phyloP scores from a whole-genome alignment of 2,329 filamentous ascomycete genomes.

The Metarhizium anisopliae region DNA sequence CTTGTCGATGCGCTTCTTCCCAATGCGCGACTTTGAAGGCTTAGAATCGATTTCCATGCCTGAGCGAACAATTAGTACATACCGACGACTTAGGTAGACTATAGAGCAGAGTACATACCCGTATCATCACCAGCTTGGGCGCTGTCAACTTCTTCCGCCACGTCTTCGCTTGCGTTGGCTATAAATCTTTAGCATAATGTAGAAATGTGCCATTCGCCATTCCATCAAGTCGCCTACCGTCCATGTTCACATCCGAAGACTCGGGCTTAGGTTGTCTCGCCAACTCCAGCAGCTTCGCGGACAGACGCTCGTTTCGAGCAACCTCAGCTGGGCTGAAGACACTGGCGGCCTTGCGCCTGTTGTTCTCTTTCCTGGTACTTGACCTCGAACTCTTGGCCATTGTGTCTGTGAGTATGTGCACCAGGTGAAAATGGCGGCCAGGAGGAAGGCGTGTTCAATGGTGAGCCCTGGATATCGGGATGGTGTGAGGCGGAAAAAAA shows the following conservation, averaged over 20 bases:
- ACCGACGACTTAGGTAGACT: neutral
- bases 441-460: neutral
- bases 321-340: slow-evolving; percentile 79
- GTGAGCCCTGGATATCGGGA: no score
- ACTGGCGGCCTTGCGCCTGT: slow-evolving; percentile 65
- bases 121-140: slow-evolving; percentile 10
- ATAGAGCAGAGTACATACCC: slow-evolving; percentile 12
- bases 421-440: neutral
- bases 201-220: neutral
- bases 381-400: slow-evolving; percentile 88
- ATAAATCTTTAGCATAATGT: neutral
- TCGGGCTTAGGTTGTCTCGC: slow-evolving; percentile 67
- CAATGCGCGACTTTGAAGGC: slow-evolving; percentile 26
- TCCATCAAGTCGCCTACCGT: slow-evolving; percentile 19
- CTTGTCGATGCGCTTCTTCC: slow-evolving; percentile 49
- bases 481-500: neutral
- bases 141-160: slow-evolving; percentile 21
- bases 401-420: slow-evolving; percentile 13
- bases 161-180: slow-evolving; percentile 17
- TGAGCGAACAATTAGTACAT: slow-evolving; percentile 11
- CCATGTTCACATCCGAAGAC: slow-evolving; percentile 40
- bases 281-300: slow-evolving; percentile 75
- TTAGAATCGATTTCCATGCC: slow-evolving; percentile 52
- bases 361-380: slow-evolving; percentile 75
- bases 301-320: slow-evolving; percentile 73